phyloP scores from a whole-genome alignment of 2,329 filamentous ascomycete species.

The Ophiostoma perfectum region DNA sequence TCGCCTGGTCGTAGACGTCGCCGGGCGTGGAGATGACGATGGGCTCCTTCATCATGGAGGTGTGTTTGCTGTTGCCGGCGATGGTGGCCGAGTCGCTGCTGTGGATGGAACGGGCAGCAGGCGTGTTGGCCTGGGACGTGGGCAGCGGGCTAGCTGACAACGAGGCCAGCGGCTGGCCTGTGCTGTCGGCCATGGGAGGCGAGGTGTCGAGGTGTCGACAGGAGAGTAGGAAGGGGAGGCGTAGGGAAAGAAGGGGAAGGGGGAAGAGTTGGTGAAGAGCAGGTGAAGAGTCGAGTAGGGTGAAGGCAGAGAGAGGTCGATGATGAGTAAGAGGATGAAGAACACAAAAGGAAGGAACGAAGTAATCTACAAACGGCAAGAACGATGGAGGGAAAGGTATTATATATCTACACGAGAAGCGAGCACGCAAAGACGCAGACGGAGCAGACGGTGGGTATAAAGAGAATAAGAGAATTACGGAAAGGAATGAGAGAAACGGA shows the following conservation, averaged over 20 bases:
- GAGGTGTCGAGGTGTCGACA: neutral
- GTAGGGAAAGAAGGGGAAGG: neutral
- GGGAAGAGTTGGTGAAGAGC: neutral
- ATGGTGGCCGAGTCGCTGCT: constrained; percentile 11
- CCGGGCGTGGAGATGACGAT: neutral
- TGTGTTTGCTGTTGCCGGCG: neutral
- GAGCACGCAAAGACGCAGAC: neutral
- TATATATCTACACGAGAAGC: neutral
- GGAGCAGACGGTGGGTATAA: neutral
- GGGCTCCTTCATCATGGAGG: constrained; percentile 1
- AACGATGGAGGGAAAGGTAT: neutral
- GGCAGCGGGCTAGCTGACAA: neutral
- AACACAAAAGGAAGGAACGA: constrained; percentile 1
- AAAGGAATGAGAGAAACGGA: neutral
- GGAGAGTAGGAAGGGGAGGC: neutral
- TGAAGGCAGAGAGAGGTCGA: neutral
- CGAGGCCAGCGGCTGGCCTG: neutral
- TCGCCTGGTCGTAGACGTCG: neutral
- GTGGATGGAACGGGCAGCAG: neutral
- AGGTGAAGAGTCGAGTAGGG: neutral
- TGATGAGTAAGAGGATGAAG: neutral
- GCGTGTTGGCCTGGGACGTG: neutral
- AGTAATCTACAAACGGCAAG: neutral
- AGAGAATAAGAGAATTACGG: neutral
- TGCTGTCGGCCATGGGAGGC: neutral